Percentiles rank a stretch among this genome's conserved stretches.
Evolutionary conservation across 2,329 filamentous ascomycete species (phyloP).

Genomic region (Aspergillus glaucus): DNA sequence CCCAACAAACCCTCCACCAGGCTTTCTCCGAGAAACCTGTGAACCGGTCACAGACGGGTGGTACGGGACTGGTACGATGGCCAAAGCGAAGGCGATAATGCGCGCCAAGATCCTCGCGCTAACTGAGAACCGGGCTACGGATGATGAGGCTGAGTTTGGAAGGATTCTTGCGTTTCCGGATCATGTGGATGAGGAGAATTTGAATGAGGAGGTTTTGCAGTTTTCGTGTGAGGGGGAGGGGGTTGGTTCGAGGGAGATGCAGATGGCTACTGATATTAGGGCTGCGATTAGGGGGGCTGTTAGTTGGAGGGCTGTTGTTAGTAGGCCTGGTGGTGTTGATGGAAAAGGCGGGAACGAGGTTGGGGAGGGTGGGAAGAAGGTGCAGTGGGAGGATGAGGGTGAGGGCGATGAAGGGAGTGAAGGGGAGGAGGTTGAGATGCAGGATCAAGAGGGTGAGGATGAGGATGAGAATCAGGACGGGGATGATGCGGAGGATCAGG

Average conservation of each 20-base stretch:
- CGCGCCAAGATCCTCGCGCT: constrained; percentile 73
- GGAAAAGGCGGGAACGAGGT: constrained; percentile 3
- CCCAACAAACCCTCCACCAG: constrained; percentile 21
- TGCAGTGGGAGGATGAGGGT: constrained; percentile 16
- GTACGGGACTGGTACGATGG: constrained; percentile 74
- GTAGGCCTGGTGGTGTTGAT: constrained; percentile 1
- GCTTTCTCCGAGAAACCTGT: constrained; percentile 52
- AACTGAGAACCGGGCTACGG: constrained; percentile 33
- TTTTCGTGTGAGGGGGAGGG: constrained; percentile 22
- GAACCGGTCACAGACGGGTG: constrained; percentile 66
- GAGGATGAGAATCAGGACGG: constrained; percentile 9
- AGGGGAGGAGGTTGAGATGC: constrained; percentile 26
- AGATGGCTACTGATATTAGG: constrained; percentile 31
- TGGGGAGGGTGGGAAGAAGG: constrained; percentile 5
- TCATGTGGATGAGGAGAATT: constrained; percentile 16
- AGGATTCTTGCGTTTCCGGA: constrained; percentile 35
- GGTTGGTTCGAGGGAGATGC: constrained; percentile 18
- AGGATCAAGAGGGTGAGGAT: constrained; percentile 18
- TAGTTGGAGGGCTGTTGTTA: constrained; percentile 19
- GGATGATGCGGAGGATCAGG: constrained; percentile 9
- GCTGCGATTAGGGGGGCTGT: constrained; percentile 27
- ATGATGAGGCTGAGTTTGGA: constrained; percentile 28
- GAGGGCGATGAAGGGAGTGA: constrained; percentile 21
- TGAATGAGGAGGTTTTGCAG: constrained; percentile 10
- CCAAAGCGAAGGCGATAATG: constrained; percentile 81